Evolutionary conservation across 768 basidiomycete species (phyloP), one percentile per base, ranked within the genome.

Genomic region (Neoboletus magnificus): DNA sequence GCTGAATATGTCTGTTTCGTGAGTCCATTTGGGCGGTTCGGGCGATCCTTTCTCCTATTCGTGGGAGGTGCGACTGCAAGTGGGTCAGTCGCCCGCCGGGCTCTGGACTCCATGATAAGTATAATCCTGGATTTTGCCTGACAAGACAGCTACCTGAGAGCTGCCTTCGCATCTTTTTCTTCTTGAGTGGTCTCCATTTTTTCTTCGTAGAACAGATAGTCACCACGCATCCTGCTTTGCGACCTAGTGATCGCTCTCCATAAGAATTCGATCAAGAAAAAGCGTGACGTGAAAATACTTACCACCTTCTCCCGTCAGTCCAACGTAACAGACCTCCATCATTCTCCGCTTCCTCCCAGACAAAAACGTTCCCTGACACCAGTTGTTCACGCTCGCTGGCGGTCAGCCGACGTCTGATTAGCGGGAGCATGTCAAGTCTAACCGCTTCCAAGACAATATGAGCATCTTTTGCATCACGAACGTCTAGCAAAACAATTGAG

Each of bases 1-100:
- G 88, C 89, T 9, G 88, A 90, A 65, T 90, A 91, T 0, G 89
- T 91, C 67, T 91, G 89, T 73, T 91, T 91, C 41, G 89, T 91
- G 49, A 91, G 77, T n/a, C 89, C 89, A 58, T 87, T 83, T 16
- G 83, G 84, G 61, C 90, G 89, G 36, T 87, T 83, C 12, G 89
- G 89, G 9, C 89, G 76, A 66, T 90, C 87, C 69, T 88, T 89
- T 58, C 89, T 78, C 66, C 86, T 79, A 51, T 82, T 81, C 29
- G 83, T 82, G 16, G 85, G 76, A 47, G 84, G 81, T 18, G 82
- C 73, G 36, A 77, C 71, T 42, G 80, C 80, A 56, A 76, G 78
- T 18, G 86, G 84, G 70, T 87, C 84, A 43, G 84, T 77, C 50
- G 82, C 82, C 49, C 82, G 75, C 45, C 76, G 78, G 16, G 82